Percentiles rank a stretch among this genome's conserved stretches.
Conservation (phyloP, 441 rosid species). For the Cnidoscolus chayamansa region DNA sequence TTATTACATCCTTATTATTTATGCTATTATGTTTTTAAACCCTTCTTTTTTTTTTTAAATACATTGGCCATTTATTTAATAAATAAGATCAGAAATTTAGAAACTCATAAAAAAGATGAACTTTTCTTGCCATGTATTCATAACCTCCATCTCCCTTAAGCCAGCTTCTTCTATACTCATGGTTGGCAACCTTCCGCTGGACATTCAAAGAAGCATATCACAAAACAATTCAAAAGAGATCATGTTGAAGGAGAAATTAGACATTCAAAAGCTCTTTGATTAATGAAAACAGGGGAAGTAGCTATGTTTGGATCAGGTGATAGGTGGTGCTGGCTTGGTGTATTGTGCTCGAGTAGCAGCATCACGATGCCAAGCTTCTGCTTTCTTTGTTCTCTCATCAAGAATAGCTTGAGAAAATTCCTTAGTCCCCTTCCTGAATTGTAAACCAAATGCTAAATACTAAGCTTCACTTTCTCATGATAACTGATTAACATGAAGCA, state of each 20-base stretch:
- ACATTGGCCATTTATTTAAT: no score
- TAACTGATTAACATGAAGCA: constrained; percentile 4
- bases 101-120: no score
- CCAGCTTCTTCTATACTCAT: constrained; percentile 99
- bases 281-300: no score
- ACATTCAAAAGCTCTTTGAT: background rate
- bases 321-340: constrained; percentile 73
- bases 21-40: no score
- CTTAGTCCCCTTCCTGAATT: constrained; percentile 60
- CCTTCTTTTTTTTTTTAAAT: no score
- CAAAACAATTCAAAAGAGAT: background rate
- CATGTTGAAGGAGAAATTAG: background rate
- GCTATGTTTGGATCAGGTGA: constrained; percentile 34
- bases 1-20: no score
- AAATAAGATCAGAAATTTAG: no score
- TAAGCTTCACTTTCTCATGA: background rate
- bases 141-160: constrained; percentile 78
- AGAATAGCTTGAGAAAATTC: constrained; percentile 67
- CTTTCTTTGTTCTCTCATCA: constrained; percentile 68
- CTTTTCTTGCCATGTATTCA: constrained; percentile 87
- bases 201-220: constrained; percentile 9
- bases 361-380: constrained; percentile 90
- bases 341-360: constrained; percentile 60
- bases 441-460: constrained; percentile 4
- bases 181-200: constrained; percentile 71